phyloP scores from a whole-genome alignment of 2,329 filamentous ascomycete genomes.

The Cercospora zeae-maydis region DNA sequence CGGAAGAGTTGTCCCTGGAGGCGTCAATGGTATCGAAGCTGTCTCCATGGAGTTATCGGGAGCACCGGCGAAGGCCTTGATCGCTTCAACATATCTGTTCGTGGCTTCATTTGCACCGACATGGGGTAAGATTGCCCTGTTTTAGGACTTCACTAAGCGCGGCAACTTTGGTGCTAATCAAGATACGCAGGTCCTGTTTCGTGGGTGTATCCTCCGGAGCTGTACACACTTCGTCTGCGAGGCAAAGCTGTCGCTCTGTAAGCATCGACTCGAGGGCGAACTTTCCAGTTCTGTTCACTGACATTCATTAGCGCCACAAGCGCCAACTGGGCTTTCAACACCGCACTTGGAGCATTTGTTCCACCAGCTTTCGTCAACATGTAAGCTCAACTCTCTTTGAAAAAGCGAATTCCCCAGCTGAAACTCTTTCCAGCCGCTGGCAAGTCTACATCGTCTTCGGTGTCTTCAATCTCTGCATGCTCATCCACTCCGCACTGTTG shows the following conservation, averaged over 20 bases:
- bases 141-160: too few relatives aligned
- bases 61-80: conserved; percentile 40
- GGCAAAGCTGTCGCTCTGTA: conserved; percentile 56
- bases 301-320: conserved; percentile 42
- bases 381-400: conserved; percentile 23
- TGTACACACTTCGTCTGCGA: conserved; percentile 59
- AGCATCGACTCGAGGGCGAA: background rate
- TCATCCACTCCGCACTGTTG: conserved; percentile 58
- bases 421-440: conserved; percentile 34
- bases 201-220: conserved; percentile 66
- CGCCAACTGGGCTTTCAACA: conserved; percentile 58
- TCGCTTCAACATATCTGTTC: conserved; percentile 71
- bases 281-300: background rate
- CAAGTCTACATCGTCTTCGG: conserved; percentile 67
- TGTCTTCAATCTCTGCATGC: conserved; percentile 63
- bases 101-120: conserved; percentile 60
- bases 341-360: conserved; percentile 56
- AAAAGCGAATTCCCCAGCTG: background rate
- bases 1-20: conserved; percentile 43
- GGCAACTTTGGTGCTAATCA: background rate
- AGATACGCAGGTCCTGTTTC: conserved; percentile 44
- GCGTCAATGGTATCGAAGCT: conserved; percentile 40
- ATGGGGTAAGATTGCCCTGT: conserved; percentile 40
- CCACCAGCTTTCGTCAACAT: conserved; percentile 59
- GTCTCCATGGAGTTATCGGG: conserved; percentile 40